phyloP scores from a whole-genome alignment of 768 basidiomycete genomes.

The Cantharellus cinnabarinus region DNA sequence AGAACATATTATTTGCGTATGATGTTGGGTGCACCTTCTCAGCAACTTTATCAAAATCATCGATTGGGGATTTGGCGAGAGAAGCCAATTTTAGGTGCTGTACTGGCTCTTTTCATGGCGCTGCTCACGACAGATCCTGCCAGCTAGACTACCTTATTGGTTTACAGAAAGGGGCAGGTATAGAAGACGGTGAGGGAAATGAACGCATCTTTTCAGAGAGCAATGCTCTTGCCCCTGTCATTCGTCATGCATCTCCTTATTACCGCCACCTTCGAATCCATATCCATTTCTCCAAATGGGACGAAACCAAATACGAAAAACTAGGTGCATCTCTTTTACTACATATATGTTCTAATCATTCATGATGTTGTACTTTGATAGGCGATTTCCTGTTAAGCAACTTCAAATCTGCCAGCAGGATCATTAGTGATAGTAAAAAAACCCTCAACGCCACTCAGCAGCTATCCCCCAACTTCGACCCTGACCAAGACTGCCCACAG shows the following conservation, averaged over 20 bases:
- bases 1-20: background rate
- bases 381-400: too few relatives aligned
- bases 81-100: background rate
- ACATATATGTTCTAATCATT: too few relatives aligned
- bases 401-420: too few relatives aligned
- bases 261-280: constrained; percentile 7
- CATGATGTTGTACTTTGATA: too few relatives aligned
- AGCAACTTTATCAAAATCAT: background rate
- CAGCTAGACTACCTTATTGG: constrained; percentile 10
- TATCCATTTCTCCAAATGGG: constrained; percentile 11
- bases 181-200: constrained; percentile 11
- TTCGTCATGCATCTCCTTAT: constrained; percentile 9
- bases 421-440: too few relatives aligned
- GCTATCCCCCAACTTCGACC: background rate
- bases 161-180: constrained; percentile 6
- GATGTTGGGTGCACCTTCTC: background rate
- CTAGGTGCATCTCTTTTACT: too few relatives aligned
- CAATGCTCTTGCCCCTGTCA: constrained; percentile 7
- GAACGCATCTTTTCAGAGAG: constrained; percentile 10
- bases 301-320: constrained; percentile 8
- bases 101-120: constrained; percentile 9
- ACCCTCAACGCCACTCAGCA: background rate
- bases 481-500: background rate
- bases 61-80: background rate
- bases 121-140: constrained; percentile 10